Evolutionary conservation across 1,284 basidiomycete species (phyloP).

Genomic region (Heterobasidion irregulare): DNA sequence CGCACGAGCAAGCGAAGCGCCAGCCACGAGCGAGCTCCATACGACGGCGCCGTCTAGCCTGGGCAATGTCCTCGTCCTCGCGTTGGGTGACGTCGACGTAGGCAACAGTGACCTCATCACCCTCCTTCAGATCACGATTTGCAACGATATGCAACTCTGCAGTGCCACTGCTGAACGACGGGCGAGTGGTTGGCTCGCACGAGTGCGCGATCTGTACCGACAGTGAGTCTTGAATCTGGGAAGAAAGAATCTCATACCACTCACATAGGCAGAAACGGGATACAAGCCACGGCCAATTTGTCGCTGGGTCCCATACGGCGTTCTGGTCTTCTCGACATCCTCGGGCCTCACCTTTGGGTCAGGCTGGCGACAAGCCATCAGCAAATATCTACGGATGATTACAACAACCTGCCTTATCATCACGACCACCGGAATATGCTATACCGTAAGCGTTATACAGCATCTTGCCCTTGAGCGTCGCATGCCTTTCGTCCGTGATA

Average conservation of each 20-base stretch:
- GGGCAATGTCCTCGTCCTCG: slow-evolving; percentile 39
- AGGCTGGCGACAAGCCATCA: slow-evolving; percentile 29
- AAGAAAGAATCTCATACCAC: slow-evolving; percentile 14
- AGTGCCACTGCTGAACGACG: slow-evolving; percentile 54
- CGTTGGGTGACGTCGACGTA: slow-evolving; percentile 60
- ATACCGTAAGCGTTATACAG: slow-evolving; percentile 70
- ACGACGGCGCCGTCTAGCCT: slow-evolving; percentile 55
- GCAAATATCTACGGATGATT: background rate
- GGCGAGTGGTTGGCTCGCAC: slow-evolving; percentile 55
- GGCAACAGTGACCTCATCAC: slow-evolving; percentile 67
- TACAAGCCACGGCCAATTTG: slow-evolving; percentile 72
- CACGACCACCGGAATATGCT: slow-evolving; percentile 51
- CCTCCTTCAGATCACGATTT: slow-evolving; percentile 51
- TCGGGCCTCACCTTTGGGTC: slow-evolving; percentile 44
- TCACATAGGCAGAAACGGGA: slow-evolving; percentile 64
- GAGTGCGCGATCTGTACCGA: slow-evolving; percentile 52
- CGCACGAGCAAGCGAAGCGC: slow-evolving; percentile 68
- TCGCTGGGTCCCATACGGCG: slow-evolving; percentile 59
- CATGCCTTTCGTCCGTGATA: slow-evolving; percentile 53
- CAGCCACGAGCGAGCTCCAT: slow-evolving; percentile 71
- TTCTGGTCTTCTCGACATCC: slow-evolving; percentile 63
- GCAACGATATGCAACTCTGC: slow-evolving; percentile 62
- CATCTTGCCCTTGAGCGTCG: slow-evolving; percentile 60
- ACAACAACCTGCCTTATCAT: slow-evolving; percentile 48
- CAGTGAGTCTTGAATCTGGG: background rate